Percentiles rank a stretch among this genome's conserved stretches.
Evolutionary conservation across 2,329 filamentous ascomycete genomes (phyloP).

Genomic region (Byssochlamys sp.): DNA sequence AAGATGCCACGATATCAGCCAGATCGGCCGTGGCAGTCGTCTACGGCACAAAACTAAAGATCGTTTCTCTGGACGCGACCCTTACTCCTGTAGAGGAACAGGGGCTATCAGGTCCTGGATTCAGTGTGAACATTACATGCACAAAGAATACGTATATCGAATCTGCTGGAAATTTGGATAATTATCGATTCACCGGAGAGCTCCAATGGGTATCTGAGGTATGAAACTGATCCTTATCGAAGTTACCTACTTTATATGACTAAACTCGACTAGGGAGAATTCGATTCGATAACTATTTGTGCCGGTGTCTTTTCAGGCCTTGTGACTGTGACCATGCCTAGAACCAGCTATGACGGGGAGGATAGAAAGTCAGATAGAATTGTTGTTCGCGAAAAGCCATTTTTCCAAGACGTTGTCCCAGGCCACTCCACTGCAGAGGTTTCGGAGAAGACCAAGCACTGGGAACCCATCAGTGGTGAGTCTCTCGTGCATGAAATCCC

Average conservation of each 20-base stretch:
- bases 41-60: constrained; percentile 19
- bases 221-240: constrained; percentile 5
- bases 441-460: constrained; percentile 10
- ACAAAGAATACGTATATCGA: constrained; percentile 7
- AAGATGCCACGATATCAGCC: constrained; percentile 5
- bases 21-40: constrained; percentile 19
- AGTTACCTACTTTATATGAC: not conserved
- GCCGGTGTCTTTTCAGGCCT: constrained; percentile 17
- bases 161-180: constrained; percentile 3
- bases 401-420: constrained; percentile 10
- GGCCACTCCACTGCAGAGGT: constrained; percentile 4
- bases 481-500: not conserved
- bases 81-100: constrained; percentile 4
- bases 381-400: constrained; percentile 11
- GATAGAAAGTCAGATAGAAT: constrained; percentile 1
- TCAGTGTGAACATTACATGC: constrained; percentile 6
- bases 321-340: constrained; percentile 13
- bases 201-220: constrained; percentile 24
- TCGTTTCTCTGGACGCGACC: constrained; percentile 15
- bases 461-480: constrained; percentile 28
- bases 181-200: constrained; percentile 20
- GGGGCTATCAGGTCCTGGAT: not conserved
- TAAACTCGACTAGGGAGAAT: constrained; percentile 12
- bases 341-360: constrained; percentile 8
- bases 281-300: constrained; percentile 13